These are phyloP conservation scores for Basidioascus undulatus DNA, from an alignment of 768 basidiomycete species.

Conservation along the genomic window DNA sequence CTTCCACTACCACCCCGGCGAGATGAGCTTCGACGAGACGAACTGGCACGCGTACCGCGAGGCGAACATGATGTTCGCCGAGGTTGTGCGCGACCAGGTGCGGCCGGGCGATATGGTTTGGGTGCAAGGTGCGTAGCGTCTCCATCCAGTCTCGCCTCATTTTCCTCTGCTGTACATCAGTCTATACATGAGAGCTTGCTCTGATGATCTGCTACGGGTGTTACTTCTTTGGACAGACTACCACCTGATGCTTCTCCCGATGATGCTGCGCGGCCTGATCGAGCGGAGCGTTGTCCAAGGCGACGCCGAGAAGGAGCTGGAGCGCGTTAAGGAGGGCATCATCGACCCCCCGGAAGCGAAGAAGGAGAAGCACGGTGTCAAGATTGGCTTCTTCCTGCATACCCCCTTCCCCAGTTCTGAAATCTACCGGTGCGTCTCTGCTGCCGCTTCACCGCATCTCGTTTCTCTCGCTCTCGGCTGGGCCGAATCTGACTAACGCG, in stretches of 20 bases:
- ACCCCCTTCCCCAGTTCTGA: conserved; percentile 96
- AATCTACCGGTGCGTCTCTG: conserved; percentile 55
- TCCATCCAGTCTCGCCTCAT: not conserved
- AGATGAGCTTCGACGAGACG: conserved; percentile 98
- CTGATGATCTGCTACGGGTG: not conserved
- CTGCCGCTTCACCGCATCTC: not conserved
- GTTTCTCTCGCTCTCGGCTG: not conserved
- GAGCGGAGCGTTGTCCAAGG: conserved; percentile 30
- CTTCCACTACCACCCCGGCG: conserved; percentile 98
- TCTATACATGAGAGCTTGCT: not conserved
- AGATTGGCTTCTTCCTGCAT: conserved; percentile 96
- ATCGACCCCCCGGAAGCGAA: conserved; percentile 9
- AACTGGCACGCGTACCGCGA: conserved; percentile 96
- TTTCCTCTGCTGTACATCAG: not conserved
- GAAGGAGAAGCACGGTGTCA: conserved; percentile 27
- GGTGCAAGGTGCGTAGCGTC: conserved; percentile 39
- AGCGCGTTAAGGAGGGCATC: conserved; percentile 47
- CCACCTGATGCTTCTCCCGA: conserved; percentile 89
- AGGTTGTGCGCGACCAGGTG: conserved; percentile 56
- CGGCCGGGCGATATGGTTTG: conserved; percentile 82
- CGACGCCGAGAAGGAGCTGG: conserved; percentile 35
- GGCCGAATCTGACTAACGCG: no score
- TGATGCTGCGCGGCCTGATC: conserved; percentile 72
- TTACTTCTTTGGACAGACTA: conserved; percentile 28
- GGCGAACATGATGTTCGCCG: conserved; percentile 83